Percentiles rank a stretch among this genome's conserved stretches.
Evolutionary conservation across 2,329 filamentous ascomycete species (phyloP).

Genomic region (Epichloe scottii): DNA sequence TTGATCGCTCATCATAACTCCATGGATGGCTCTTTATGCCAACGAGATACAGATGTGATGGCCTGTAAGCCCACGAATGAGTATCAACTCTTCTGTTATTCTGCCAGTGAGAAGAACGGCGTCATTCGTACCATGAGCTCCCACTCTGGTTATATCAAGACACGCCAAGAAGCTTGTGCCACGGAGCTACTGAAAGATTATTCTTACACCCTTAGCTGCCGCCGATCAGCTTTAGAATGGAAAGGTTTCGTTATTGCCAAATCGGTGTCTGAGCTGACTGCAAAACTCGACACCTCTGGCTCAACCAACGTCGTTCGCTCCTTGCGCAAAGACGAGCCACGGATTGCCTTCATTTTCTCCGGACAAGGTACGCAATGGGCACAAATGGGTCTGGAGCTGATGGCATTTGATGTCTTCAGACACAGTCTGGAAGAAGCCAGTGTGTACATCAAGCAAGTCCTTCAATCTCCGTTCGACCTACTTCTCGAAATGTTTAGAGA

Average conservation of each 20-base stretch:
- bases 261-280: conserved; percentile 20
- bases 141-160: conserved; percentile 20
- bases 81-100: conserved; percentile 29
- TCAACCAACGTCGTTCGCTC: conserved; percentile 13
- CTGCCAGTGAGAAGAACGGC: conserved; percentile 30
- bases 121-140: conserved; percentile 23
- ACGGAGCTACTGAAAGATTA: conserved; percentile 24
- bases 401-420: conserved; percentile 30
- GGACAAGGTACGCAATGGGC: conserved; percentile 32
- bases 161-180: conserved; percentile 3
- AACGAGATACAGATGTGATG: background rate
- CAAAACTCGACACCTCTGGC: conserved; percentile 14
- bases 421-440: conserved; percentile 24
- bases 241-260: conserved; percentile 25
- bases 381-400: conserved; percentile 28
- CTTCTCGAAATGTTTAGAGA: conserved; percentile 23
- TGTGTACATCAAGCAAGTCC: conserved; percentile 15
- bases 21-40: background rate
- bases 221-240: conserved; percentile 33
- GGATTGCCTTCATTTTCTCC: conserved; percentile 29
- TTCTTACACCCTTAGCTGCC: conserved; percentile 32
- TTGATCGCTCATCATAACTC: conserved; percentile 26
- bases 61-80: background rate
- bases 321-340: conserved; percentile 14
- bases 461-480: conserved; percentile 22